Evolutionary conservation across 2,329 filamentous ascomycete species (phyloP).

Genomic region (Apiospora aurea): DNA sequence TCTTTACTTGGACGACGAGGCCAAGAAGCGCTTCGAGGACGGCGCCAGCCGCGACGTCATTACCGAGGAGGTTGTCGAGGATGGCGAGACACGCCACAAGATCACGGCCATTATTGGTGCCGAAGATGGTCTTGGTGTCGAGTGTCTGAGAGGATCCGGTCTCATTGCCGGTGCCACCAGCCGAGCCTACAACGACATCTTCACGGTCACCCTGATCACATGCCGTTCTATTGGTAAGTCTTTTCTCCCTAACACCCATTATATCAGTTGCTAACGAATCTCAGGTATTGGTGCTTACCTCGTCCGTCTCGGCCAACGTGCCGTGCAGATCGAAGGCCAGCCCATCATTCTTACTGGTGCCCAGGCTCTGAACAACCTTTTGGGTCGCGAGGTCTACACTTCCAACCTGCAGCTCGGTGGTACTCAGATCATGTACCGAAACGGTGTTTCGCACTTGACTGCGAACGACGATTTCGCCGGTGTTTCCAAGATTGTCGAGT

Average conservation of each 20-base stretch:
- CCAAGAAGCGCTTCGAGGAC: conserved; percentile 87
- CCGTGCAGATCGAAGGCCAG: conserved; percentile 98
- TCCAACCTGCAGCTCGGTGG: conserved; percentile 99
- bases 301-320: conserved; percentile 96
- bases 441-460: conserved; percentile 99
- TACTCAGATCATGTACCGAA: conserved; percentile 99
- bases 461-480: conserved; percentile 97
- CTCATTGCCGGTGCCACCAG: conserved; percentile 98
- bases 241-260: conserved; percentile 27
- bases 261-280: conserved; percentile 42
- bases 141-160: conserved; percentile 96
- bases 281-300: conserved; percentile 95
- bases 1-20: conserved; percentile 87
- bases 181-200: conserved; percentile 97
- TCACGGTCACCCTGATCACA: conserved; percentile 96
- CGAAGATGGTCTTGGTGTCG: conserved; percentile 96
- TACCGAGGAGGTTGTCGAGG: conserved; percentile 85
- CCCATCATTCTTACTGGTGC: conserved; percentile 99
- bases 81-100: conserved; percentile 90
- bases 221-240: conserved; percentile 90
- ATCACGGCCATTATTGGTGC: conserved; percentile 92
- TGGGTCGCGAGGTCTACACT: conserved; percentile 97
- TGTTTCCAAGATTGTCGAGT: conserved; percentile 96
- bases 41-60: conserved; percentile 78
- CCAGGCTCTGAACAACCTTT: conserved; percentile 95